phyloP scores from a whole-genome alignment of 805 yeast genomes.

The Trichomonascus vanleenenianus region DNA sequence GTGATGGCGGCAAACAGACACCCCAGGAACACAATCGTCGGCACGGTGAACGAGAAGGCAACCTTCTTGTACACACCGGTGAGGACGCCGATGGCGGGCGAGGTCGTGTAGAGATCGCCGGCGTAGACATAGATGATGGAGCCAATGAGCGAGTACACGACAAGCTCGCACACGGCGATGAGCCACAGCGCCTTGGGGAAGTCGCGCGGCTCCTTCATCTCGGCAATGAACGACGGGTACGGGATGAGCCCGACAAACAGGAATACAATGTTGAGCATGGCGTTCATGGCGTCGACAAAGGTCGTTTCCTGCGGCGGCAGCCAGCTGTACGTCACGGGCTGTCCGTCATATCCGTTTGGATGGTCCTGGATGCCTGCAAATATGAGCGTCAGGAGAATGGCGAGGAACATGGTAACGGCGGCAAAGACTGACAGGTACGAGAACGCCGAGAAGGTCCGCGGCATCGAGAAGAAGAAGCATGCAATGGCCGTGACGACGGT shows the following conservation, averaged over 20 bases:
- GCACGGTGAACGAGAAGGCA: slow-evolving; percentile 52
- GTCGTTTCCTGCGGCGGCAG: slow-evolving; percentile 49
- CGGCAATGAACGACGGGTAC: slow-evolving; percentile 53
- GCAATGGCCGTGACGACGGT: slow-evolving; percentile 41
- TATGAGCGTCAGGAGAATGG: slow-evolving; percentile 44
- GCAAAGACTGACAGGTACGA: slow-evolving; percentile 44
- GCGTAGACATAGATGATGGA: slow-evolving; percentile 50
- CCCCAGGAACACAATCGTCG: slow-evolving; percentile 50
- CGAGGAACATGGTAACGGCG: slow-evolving; percentile 50
- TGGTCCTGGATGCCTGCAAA: slow-evolving; percentile 48
- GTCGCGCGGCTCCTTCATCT: slow-evolving; percentile 50
- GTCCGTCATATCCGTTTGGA: slow-evolving; percentile 36
- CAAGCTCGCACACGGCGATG: slow-evolving; percentile 43
- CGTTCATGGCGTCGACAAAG: slow-evolving; percentile 47
- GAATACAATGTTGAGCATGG: slow-evolving; percentile 50
- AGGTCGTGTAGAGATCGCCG: slow-evolving; percentile 43
- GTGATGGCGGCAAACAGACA: slow-evolving; percentile 48
- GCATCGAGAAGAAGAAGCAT: slow-evolving; percentile 46
- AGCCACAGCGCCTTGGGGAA: slow-evolving; percentile 48
- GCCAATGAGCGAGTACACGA: slow-evolving; percentile 47
- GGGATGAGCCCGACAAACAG: slow-evolving; percentile 60
- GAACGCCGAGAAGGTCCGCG: slow-evolving; percentile 48
- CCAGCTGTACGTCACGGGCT: slow-evolving; percentile 37
- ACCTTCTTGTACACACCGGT: slow-evolving; percentile 40
- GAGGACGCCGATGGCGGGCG: slow-evolving; percentile 54